phyloP scores from a whole-genome alignment of 2,329 filamentous ascomycete genomes.

The Aquanectria penicillioides region DNA sequence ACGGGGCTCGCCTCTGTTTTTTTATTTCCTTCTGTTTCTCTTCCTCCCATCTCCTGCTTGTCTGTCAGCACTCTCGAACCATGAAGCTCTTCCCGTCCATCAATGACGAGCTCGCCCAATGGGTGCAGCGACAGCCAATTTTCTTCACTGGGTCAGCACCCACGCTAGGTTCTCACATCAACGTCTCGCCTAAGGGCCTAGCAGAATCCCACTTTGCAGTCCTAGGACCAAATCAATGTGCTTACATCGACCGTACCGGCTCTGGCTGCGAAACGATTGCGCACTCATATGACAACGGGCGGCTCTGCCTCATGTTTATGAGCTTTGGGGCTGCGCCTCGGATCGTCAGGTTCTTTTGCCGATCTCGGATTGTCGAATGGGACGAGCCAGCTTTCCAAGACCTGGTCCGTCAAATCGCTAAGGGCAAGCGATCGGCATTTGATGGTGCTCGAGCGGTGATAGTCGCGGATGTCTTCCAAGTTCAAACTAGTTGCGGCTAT shows the following conservation, averaged over 20 bases:
- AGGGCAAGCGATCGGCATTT: slow-evolving; percentile 49
- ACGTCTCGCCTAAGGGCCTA: slow-evolving; percentile 80
- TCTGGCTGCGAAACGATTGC: slow-evolving; percentile 81
- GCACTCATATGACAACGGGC: slow-evolving; percentile 80
- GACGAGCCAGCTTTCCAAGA: slow-evolving; percentile 59
- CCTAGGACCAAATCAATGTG: slow-evolving; percentile 66
- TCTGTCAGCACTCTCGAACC: slow-evolving; percentile 24
- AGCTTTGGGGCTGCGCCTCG: slow-evolving; percentile 68
- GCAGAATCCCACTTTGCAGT: slow-evolving; percentile 70
- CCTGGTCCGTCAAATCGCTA: slow-evolving; percentile 56
- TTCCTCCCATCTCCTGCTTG: slow-evolving; percentile 34
- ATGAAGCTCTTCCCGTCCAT: slow-evolving; percentile 72
- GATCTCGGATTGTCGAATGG: slow-evolving; percentile 67
- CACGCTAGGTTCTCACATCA: slow-evolving; percentile 74
- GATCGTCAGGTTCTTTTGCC: slow-evolving; percentile 73
- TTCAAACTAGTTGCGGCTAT: slow-evolving; percentile 74
- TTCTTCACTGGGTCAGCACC: slow-evolving; percentile 83
- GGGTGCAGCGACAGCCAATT: slow-evolving; percentile 74
- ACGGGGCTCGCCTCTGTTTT: too few relatives aligned
- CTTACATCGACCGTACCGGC: slow-evolving; percentile 79
- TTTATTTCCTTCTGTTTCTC: slow-evolving; percentile 24
- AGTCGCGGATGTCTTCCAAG: slow-evolving; percentile 69
- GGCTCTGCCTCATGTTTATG: slow-evolving; percentile 79
- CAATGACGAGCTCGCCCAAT: slow-evolving; percentile 64
- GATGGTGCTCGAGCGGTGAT: slow-evolving; percentile 69